Conservation (phyloP, 371 early-diverging fungal species). For the Rhizopus sp. region DNA sequence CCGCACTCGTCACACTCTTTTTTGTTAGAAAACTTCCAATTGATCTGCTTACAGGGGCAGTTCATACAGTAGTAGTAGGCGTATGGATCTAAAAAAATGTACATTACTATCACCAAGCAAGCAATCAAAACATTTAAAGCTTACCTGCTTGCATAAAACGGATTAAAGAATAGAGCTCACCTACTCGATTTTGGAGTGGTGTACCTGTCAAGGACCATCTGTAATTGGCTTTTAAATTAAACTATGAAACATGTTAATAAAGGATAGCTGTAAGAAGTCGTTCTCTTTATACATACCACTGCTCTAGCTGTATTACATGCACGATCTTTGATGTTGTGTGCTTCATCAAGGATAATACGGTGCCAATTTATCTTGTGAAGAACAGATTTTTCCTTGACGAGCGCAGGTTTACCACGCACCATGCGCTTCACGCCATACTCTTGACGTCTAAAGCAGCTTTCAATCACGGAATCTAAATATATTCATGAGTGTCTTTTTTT, state of each 20-base stretch:
- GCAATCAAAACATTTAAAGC: not conserved
- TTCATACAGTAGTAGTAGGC: conserved; percentile 88
- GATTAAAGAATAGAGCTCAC: conserved; percentile 95
- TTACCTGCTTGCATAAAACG: conserved; percentile 73
- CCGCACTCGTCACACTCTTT: conserved; percentile 77
- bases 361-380: conserved; percentile 83
- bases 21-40: conserved; percentile 77
- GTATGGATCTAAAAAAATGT: conserved; percentile 56
- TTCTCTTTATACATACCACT: conserved; percentile 47
- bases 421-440: conserved; percentile 62
- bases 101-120: not conserved
- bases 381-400: conserved; percentile 66
- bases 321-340: conserved; percentile 96
- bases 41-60: conserved; percentile 80
- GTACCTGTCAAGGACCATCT: conserved; percentile 97
- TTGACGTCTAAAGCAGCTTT: conserved; percentile 75
- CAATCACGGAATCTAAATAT: conserved; percentile 71
- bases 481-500: not conserved
- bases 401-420: conserved; percentile 32
- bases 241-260: conserved; percentile 37
- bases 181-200: conserved; percentile 97
- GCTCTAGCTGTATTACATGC: conserved; percentile 88
- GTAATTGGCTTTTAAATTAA: conserved; percentile 70
- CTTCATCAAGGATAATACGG: conserved; percentile 92
- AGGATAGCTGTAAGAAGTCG: not conserved